These are phyloP conservation scores for Fusarium pininemorale DNA, from an alignment of 2,329 filamentous ascomycete species.

Conservation along the genomic window DNA sequence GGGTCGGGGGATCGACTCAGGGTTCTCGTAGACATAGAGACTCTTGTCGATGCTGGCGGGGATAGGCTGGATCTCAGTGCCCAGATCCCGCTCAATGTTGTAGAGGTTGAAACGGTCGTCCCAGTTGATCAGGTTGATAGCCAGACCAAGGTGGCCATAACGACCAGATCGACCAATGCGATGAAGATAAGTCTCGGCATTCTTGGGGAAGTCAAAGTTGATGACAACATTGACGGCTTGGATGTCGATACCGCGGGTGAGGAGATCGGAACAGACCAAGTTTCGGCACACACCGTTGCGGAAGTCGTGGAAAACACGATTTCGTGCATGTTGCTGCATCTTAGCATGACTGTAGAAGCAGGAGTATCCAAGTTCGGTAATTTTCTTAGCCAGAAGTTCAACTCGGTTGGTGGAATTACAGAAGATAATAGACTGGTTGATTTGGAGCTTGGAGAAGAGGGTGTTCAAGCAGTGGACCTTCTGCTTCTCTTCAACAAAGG, in stretches of 20 bases:
- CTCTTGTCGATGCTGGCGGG: slow-evolving; percentile 95
- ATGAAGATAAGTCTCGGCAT: slow-evolving; percentile 98
- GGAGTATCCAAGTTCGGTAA: slow-evolving; percentile 97
- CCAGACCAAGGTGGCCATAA: slow-evolving; percentile 95
- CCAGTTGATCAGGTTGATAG: slow-evolving; percentile 99
- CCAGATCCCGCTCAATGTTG: slow-evolving; percentile 96
- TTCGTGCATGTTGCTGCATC: slow-evolving; percentile 96
- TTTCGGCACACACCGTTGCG: slow-evolving; percentile 98
- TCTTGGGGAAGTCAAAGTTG: slow-evolving; percentile 99
- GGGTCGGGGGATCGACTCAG: slow-evolving; percentile 91
- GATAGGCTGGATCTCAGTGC: slow-evolving; percentile 98
- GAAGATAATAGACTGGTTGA: slow-evolving; percentile 99
- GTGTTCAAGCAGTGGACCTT: slow-evolving; percentile 99
- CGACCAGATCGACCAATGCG: slow-evolving; percentile 97
- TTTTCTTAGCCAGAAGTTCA: slow-evolving; percentile 97
- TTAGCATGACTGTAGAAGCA: slow-evolving; percentile 99
- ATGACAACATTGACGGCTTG: slow-evolving; percentile 99
- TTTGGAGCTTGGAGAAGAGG: slow-evolving; percentile 97
- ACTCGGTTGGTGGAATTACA: slow-evolving; percentile 99
- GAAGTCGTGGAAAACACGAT: slow-evolving; percentile 99
- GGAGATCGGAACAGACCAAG: slow-evolving; percentile 94
- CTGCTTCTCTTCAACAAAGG: slow-evolving; percentile 98
- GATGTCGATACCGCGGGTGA: slow-evolving; percentile 99
- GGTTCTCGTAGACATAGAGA: slow-evolving; percentile 97
- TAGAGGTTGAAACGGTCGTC: slow-evolving; percentile 99